Evolutionary conservation across 2,329 filamentous ascomycete genomes (phyloP).

Genomic region (Neophaeococcomyces aloes): DNA sequence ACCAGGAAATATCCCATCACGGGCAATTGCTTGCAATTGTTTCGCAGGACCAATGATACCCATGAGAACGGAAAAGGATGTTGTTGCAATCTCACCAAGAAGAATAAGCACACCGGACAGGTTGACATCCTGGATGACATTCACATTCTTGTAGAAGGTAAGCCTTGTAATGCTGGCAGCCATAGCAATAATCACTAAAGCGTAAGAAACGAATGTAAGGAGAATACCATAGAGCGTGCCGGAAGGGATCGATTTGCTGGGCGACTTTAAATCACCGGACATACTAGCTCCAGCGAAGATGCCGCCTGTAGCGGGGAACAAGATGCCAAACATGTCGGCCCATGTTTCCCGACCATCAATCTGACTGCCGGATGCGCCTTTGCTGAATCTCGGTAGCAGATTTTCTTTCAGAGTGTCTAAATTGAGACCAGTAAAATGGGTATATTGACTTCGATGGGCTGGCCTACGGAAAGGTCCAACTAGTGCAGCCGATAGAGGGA

Average conservation of each 20-base stretch:
- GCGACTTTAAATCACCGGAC: slow-evolving; percentile 75
- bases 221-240: slow-evolving; percentile 71
- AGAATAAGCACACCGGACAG: slow-evolving; percentile 64
- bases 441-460: slow-evolving; percentile 37
- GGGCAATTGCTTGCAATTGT: slow-evolving; percentile 68
- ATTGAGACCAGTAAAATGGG: slow-evolving; percentile 70
- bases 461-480: slow-evolving; percentile 56
- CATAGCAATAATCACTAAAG: slow-evolving; percentile 67
- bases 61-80: slow-evolving; percentile 79
- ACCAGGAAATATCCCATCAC: slow-evolving; percentile 69
- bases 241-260: slow-evolving; percentile 72
- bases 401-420: slow-evolving; percentile 62
- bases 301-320: slow-evolving; percentile 62
- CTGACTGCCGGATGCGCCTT: slow-evolving; percentile 51
- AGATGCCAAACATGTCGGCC: slow-evolving; percentile 71
- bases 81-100: slow-evolving; percentile 70
- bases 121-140: slow-evolving; percentile 73
- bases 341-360: slow-evolving; percentile 58
- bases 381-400: slow-evolving; percentile 55
- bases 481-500: slow-evolving; percentile 65
- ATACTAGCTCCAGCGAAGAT: slow-evolving; percentile 69
- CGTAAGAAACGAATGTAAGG: slow-evolving; percentile 65
- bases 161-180: slow-evolving; percentile 63
- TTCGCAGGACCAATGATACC: slow-evolving; percentile 78
- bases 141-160: slow-evolving; percentile 63